Conservation (phyloP, 1,284 basidiomycete species). For the Farysia itapuensis region DNA sequence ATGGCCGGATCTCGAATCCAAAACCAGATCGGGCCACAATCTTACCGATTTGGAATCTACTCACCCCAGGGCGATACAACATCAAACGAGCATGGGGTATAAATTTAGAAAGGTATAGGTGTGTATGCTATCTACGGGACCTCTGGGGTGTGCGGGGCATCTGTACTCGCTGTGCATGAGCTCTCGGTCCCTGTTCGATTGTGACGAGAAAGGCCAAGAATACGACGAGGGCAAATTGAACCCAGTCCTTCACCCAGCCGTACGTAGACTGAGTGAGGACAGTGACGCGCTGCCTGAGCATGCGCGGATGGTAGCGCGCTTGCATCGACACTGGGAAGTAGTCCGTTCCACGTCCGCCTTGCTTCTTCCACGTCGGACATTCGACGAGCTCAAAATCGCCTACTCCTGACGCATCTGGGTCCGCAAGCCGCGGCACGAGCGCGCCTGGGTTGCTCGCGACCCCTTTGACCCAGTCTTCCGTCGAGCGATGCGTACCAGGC, state of each 20-base stretch:
- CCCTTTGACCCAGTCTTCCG: slow-evolving; percentile 1
- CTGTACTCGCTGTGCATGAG: no score
- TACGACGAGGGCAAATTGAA: slow-evolving; percentile 44
- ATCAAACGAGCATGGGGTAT: no score
- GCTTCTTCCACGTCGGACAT: slow-evolving; percentile 31
- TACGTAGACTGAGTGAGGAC: slow-evolving; percentile 35
- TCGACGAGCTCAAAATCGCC: slow-evolving; percentile 45
- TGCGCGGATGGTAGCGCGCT: slow-evolving; percentile 40
- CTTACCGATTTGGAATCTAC: no score
- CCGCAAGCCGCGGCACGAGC: not conserved
- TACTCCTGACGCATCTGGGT: slow-evolving; percentile 2
- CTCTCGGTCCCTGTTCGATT: slow-evolving; percentile 32
- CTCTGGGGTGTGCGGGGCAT: no score
- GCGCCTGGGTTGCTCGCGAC: not conserved
- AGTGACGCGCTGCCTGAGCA: slow-evolving; percentile 43
- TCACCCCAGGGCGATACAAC: no score
- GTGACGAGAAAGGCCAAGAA: slow-evolving; percentile 49
- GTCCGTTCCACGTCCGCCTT: slow-evolving; percentile 39
- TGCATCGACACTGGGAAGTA: slow-evolving; percentile 43
- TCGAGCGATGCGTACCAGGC: not conserved
- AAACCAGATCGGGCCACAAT: no score
- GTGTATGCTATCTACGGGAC: no score
- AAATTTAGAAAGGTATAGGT: no score
- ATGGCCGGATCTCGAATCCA: no score
- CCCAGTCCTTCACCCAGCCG: slow-evolving; percentile 48